Evolutionary conservation across 1,284 basidiomycete species (phyloP), one percentile per base, ranked within the genome.

Genomic region (Irpex sp.): DNA sequence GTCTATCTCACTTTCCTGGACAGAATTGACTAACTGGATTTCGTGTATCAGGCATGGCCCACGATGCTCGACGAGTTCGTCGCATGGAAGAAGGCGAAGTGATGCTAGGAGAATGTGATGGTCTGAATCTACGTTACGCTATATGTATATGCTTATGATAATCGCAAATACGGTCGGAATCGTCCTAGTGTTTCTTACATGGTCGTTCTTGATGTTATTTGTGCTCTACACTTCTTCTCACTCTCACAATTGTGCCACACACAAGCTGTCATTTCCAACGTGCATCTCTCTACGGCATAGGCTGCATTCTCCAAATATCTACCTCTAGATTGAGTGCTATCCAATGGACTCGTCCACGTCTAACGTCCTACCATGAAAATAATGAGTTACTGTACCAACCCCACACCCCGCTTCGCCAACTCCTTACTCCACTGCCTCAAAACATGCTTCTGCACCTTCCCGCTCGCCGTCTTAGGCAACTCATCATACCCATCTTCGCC

Each of bases 381-480:
- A 39, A 39, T 50, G 49, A 5, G 15, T 6, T 21, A 51, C 21
- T 51, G 13, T 17, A 70, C 71, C 51, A 65, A 63, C 11, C 77
- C 76, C 26, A 75, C 61, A 7, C 69, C 69, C 61, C 73, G 76
- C 68, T 72, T 67, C 13, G 78, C 80, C 35, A 86, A 69, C 13
- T 83, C 79, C 60, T 77, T 76, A 69, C 83, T 82, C 85, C 85
- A 87, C 11, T 76, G 74, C 51, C 86, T 74, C 63, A 88, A 70
- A 6, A 93, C 73, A 74, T 93, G 90, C 77, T 95, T 95, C 86
- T 87, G 85, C 46, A 95, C 86, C 75, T 95, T 95, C 51, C 93
- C 93, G 68, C 92, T 94, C 17, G 89, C 91, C 5, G 93, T 95
- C 79, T 92, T 94, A 0, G 93, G 93, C 9, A 94, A 61, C 66